Base-by-base conservation (phyloP, 2,329 filamentous ascomycete genomes). In the Thielaviopsis punctulata region DNA sequence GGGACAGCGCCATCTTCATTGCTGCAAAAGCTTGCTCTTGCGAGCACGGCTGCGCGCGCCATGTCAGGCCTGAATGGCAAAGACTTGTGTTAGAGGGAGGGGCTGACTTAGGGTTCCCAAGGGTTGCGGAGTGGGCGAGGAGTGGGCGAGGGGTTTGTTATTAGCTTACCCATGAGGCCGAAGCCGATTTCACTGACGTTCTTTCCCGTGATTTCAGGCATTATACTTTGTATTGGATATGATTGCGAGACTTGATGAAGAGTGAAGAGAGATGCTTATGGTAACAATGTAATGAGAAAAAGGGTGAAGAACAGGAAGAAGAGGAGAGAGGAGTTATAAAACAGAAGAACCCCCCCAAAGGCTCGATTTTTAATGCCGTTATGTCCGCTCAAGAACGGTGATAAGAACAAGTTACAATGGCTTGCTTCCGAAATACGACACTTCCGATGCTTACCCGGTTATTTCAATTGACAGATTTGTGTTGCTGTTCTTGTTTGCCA, bases 11-110 rank as follows among this genome's bases (percentile, higher is more conserved):
- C 18, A 73, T 69, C 57, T 73, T 73, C 64, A 84, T 68, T 10
- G 75, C 72, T 44, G 70, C 71, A 56, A 80, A 70, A 36, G 72
- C 66, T 56, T 74, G 65, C 30, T 76, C 70, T 13, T 72, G 60
- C 2, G 72, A 61, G 9, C 63, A 62, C 1, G 65, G 63, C 15
- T 62, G 58, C 25, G 61, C 59, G 21, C 68, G 66, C 68, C 69
- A 70, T 22, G 69, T 71, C 39, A 74, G 60, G 57, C 69, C 68
- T 71, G n/a, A n/a, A n/a, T n/a, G n/a, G n/a, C n/a, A 45, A 15
- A 15, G 48, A n/a, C 13, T 1, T 22, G 19, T 30, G 22, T 48
- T 44, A 41, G 52, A 21, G 25, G 6, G 5, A 6, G 25, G 25
- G 25, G 25, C 25, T 27, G 13, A 48, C 36, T 45, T 22, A 27